These are phyloP conservation scores for Jasminum sambac DNA, from an alignment of 257 asterid genomes.

Conservation along the genomic window DNA sequence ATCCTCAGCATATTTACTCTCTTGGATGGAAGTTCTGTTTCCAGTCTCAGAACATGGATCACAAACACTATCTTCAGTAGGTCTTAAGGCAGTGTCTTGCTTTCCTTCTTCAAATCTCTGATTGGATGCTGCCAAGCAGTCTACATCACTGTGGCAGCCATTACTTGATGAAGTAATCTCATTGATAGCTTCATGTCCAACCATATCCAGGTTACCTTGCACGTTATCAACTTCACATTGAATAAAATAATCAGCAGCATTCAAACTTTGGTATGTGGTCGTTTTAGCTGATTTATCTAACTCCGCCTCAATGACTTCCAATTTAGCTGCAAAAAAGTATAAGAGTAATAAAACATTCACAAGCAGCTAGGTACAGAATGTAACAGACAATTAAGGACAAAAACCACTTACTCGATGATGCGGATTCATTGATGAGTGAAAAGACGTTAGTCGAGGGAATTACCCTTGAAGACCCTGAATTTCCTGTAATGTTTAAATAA, in stretches of 20 bases:
- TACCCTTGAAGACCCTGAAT: conserved; percentile 21
- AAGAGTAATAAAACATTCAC: background rate
- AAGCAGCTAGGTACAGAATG: background rate
- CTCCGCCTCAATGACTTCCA: conserved; percentile 21
- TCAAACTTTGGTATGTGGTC: background rate
- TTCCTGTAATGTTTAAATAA: conserved; percentile 24
- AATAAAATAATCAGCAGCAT: conserved; percentile 16
- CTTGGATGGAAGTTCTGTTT: background rate
- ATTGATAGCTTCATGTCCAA: conserved; percentile 9
- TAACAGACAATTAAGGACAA: conserved; percentile 4
- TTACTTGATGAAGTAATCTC: background rate
- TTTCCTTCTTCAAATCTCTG: conserved; percentile 13
- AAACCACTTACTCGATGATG: conserved; percentile 32
- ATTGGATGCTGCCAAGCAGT: conserved; percentile 17
- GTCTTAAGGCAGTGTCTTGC: conserved; percentile 5
- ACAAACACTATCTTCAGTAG: conserved; percentile 26
- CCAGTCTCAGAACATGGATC: conserved; percentile 22
- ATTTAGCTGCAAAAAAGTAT: conserved; percentile 28
- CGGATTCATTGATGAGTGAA: conserved; percentile 24
- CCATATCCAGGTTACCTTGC: conserved; percentile 19
- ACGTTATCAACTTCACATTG: conserved; percentile 16
- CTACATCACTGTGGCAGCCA: conserved; percentile 14
- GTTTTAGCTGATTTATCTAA: conserved; percentile 9
- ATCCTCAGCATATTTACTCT: background rate
- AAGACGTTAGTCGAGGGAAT: conserved; percentile 9